Evolutionary conservation across 495 filamentous ascomycete species (phyloP).

Genomic region (Hyphodiscus hymeniophilus): DNA sequence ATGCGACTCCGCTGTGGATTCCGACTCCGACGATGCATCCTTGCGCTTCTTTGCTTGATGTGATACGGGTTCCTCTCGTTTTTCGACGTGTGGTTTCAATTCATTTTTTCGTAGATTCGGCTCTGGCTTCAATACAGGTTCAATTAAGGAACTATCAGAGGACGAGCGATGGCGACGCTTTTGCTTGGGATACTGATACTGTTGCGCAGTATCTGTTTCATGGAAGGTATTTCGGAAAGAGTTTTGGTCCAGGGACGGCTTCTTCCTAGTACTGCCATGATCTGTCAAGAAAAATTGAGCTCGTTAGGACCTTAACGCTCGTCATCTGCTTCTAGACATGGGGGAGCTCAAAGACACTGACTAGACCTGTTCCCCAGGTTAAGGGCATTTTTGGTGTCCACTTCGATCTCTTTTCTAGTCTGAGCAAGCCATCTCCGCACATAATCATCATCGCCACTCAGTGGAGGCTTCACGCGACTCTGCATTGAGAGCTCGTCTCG

Average conservation of each 20-base stretch:
- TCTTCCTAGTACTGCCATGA: not conserved
- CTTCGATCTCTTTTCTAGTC: not conserved
- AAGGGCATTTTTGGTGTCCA: not conserved
- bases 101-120: not conserved
- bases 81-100: not conserved
- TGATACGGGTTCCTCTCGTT: not conserved
- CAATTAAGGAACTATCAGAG: conserved; percentile 24
- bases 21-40: not conserved
- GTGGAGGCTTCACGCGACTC: not conserved
- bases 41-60: not conserved
- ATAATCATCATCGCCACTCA: conserved; percentile 15
- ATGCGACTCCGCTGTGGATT: not conserved
- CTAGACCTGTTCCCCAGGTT: not conserved
- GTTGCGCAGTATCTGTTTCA: not conserved
- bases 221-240: not conserved
- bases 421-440: conserved; percentile 18
- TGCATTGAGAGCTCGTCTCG: not conserved
- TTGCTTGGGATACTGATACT: not conserved
- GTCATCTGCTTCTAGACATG: not conserved
- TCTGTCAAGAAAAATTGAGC: not conserved
- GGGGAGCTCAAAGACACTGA: not conserved
- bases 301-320: no score
- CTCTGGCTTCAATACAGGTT: conserved; percentile 9
- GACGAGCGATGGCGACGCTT: conserved; percentile 17
- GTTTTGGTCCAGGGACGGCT: not conserved